Evolutionary conservation across 2,329 filamentous ascomycete genomes (phyloP), one percentile per base, ranked within the genome.

Genomic region (Hymenoscyphus fructigenus): DNA sequence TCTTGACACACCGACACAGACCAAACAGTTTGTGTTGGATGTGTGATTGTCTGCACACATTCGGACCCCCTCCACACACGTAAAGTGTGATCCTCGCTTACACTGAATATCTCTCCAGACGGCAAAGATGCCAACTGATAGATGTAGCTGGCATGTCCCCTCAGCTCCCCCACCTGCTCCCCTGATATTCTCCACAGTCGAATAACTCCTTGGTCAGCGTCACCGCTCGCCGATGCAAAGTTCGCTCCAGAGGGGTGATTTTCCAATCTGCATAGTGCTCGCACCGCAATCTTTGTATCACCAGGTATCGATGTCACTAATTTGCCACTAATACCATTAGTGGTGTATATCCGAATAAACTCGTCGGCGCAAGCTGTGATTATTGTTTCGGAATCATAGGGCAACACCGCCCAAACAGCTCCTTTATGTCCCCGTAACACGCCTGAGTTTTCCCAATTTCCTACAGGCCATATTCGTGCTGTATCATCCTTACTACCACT

Each of bases 21-120:
- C 95, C 95, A 99, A 5, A 99, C 93, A 0, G 94, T 98, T 63
- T 98, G 96, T 10, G 95, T 95, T 12, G 95, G 95, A 73, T 97
- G 93, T 0, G 94, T 97, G 69, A 99, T 98, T 47, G 94, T 97
- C 78, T 99, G 95, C 57, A 97, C 80, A 75, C 94, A 98, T 64
- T 93, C 84, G 15, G 82, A 85, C 56, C 90, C 91, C 70, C 85
- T 89, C 95, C 96, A 99, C 75, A 99, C 82, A 61, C 92, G 86
- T 38, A 96, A 87, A 0, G 95, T 97, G n/a, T 95, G 87, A 78
- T 99, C 95, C 78, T 99, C 95, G 20, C 93, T 93, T 1, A 92
- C 88, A 76, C 94, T 98, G 59, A 96, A 90, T 34, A 99, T 82
- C 75, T 97, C 93, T 5, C 94, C 94, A 0, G 90, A 88, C 0